These are phyloP conservation scores for Eucalyptus urophylla DNA, from an alignment of 345 rosid species.

Conservation along the genomic window DNA sequence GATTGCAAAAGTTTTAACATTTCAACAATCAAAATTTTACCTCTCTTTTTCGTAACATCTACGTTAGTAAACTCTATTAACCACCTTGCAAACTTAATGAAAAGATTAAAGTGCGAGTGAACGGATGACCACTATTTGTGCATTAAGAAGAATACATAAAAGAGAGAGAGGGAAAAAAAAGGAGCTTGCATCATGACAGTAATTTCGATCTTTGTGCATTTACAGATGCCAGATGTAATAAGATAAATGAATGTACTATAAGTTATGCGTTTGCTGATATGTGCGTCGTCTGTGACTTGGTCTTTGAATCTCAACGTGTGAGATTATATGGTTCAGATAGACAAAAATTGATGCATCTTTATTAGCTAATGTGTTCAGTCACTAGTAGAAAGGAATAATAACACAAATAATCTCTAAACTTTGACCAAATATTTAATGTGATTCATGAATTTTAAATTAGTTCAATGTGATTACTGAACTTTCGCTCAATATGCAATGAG, in stretches of 20 bases:
- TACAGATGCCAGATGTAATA: not conserved
- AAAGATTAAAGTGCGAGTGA: not conserved
- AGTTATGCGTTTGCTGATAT: not conserved
- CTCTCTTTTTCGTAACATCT: not conserved
- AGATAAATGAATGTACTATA: not conserved
- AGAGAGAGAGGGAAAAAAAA: not conserved
- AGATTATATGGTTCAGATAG: not conserved
- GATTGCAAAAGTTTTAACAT: not conserved
- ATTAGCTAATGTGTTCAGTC: too few species aligned
- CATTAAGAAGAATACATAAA: not conserved
- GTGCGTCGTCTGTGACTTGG: not conserved
- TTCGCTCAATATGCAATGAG: too few species aligned
- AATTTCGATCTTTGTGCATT: not conserved
- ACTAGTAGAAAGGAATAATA: too few species aligned
- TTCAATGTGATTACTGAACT: too few species aligned
- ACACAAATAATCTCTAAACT: too few species aligned
- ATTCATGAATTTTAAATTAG: too few species aligned
- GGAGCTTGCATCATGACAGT: not conserved
- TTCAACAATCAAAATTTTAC: not conserved
- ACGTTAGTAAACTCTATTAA: not conserved
- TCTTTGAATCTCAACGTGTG: not conserved
- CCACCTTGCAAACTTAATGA: not conserved
- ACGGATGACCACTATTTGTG: not conserved
- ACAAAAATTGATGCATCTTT: not conserved
- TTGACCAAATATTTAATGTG: accelerated